Base-by-base conservation (phyloP, 805 yeast genomes). In the Allodekkera sacchari region DNA sequence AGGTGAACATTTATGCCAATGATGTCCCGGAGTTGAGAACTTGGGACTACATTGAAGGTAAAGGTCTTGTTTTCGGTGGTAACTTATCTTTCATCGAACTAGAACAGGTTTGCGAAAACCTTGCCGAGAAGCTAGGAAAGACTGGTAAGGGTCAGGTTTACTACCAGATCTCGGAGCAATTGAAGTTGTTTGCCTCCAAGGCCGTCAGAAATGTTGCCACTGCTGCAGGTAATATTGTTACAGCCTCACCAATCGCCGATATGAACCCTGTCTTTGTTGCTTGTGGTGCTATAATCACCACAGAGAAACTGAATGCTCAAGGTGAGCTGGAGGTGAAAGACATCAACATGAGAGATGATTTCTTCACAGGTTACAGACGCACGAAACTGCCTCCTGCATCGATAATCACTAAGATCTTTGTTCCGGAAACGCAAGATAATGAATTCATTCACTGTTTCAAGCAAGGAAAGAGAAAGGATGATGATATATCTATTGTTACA, bases 141-240 rank as follows among this genome's bases (percentile, higher is more conserved):
- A 33, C 36, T 6, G 48, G 48, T 8, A 42, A 39, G 34, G 52
- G 60, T 5, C 66, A 63, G 40, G 59, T 57, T 11, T 66, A 37
- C 37, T 30, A 39, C 11, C 63, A 63, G 10, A 60, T 66, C 22
- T 48, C 56, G 11, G 45, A 53, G 14, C 72, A 66, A 41, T 48
- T 66, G 34, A 64, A 65, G 43, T 55, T 59, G 36, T 66, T 66
- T 44, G 72, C 72, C 1, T 70, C 71, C 2, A 52, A 70, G 22
- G 71, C 67, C 37, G 64, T 66, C 32, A 55, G 72, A 34, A 66
- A 66, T 36, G 70, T 64, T 7, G 72, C 70, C 11, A 65, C 70
- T 8, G 64, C 70, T 1, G 69, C 71, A 1, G 72, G 72, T 23
- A 63, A 63, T 26, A 64, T 66, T 27, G 68, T 65, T 13, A 66